phyloP scores from a whole-genome alignment of 371 early-diverging fungal genomes.

The Rhizomucor miehei region DNA sequence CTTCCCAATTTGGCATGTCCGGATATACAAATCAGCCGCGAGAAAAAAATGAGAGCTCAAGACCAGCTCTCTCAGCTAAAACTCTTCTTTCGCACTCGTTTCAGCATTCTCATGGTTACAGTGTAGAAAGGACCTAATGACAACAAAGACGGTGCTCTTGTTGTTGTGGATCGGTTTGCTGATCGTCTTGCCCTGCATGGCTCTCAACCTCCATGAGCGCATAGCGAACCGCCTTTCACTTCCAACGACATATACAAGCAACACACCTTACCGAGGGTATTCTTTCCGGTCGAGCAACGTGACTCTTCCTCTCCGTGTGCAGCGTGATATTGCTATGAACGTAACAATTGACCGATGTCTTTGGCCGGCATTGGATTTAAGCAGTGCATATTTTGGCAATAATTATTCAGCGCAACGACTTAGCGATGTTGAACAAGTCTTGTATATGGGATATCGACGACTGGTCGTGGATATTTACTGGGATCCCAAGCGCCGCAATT shows the following conservation, averaged over 20 bases:
- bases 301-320: conserved; percentile 24
- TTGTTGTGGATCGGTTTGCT: too few species aligned
- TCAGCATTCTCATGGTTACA: too few species aligned
- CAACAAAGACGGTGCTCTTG: too few species aligned
- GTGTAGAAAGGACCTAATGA: too few species aligned
- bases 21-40: too few species aligned
- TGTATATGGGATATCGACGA: conserved; percentile 36
- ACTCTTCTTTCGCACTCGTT: too few species aligned
- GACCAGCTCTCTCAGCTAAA: too few species aligned
- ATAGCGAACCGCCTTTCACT: not conserved
- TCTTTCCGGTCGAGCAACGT: conserved; percentile 17
- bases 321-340: conserved; percentile 41
- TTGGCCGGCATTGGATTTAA: conserved; percentile 41
- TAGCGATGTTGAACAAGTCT: conserved; percentile 11
- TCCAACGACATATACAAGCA: conserved; percentile 19
- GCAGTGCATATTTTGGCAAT: conserved; percentile 31
- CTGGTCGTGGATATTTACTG: conserved; percentile 40
- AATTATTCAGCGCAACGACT: conserved; percentile 22
- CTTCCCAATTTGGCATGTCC: too few species aligned
- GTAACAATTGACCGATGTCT: conserved; percentile 32
- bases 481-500: conserved; percentile 15
- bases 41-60: too few species aligned
- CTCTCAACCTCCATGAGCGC: too few species aligned
- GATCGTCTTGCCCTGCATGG: too few species aligned
- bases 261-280: conserved; percentile 25